Evolutionary conservation across 83 land plant genomes (phyloP).

Genomic region (Larix sibirica): DNA sequence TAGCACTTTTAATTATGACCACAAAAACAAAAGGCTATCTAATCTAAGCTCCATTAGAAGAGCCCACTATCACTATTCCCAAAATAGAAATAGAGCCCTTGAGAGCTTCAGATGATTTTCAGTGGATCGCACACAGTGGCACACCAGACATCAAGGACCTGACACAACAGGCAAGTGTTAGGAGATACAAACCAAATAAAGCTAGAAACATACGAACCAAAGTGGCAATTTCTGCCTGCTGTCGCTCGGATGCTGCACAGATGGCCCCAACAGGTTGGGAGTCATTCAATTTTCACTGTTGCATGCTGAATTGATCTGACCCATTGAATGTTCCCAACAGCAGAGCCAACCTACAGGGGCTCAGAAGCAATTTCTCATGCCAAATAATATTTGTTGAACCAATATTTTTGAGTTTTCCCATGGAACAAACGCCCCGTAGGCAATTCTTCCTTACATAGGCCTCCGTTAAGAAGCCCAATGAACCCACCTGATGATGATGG

Average conservation of each 20-base stretch:
- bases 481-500: constrained; percentile 96
- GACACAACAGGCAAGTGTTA: constrained; percentile 35
- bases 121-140: constrained; percentile 18
- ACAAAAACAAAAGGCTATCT: not conserved
- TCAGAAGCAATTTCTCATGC: constrained; percentile 46
- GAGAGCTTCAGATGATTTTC: constrained; percentile 15
- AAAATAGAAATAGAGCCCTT: not conserved
- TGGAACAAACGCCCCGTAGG: constrained; percentile 58
- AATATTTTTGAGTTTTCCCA: constrained; percentile 42
- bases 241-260: constrained; percentile 44
- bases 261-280: constrained; percentile 51
- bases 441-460: constrained; percentile 67
- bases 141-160: constrained; percentile 16
- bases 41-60: constrained; percentile 4
- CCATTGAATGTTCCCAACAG: constrained; percentile 53
- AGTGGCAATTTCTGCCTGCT: constrained; percentile 26
- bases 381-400: constrained; percentile 51
- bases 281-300: constrained; percentile 62
- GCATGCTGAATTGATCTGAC: constrained; percentile 48
- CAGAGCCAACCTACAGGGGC: constrained; percentile 65
- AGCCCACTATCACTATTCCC: not conserved
- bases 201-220: constrained; percentile 94
- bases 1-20: not conserved
- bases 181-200: constrained; percentile 52
- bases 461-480: constrained; percentile 71